Evolutionary conservation across 2,329 filamentous ascomycete genomes (phyloP).

Genomic region (Basipetospora chlamydospora): DNA sequence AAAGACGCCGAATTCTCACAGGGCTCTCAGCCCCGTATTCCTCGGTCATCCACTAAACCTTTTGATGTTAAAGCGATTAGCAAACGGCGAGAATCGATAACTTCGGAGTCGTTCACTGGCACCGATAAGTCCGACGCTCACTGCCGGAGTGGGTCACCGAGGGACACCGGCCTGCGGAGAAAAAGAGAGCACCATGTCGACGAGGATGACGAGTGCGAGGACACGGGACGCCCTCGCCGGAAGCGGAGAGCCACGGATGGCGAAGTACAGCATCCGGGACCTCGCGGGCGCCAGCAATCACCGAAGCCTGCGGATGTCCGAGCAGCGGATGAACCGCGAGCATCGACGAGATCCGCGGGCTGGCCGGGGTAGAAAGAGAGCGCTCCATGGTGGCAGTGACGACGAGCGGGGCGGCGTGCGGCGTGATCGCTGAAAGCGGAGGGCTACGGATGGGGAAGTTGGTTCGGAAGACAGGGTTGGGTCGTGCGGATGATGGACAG

Average conservation of each 20-base stretch:
- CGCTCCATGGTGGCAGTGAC: background rate
- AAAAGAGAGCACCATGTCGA: background rate
- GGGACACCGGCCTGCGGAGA: background rate
- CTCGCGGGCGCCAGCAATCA: no score
- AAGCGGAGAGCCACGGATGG: background rate
- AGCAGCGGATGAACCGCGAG: no score
- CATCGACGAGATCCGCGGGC: background rate
- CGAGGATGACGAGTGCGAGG: background rate
- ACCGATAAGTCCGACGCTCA: background rate
- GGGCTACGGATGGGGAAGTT: background rate
- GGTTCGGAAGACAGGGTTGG: background rate
- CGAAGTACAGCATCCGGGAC: no score
- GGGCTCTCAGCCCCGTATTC: background rate
- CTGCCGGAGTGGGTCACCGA: background rate
- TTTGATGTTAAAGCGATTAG: background rate
- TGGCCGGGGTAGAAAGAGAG: background rate
- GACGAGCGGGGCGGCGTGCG: background rate
- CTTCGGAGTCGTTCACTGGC: background rate
- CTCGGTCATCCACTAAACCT: background rate
- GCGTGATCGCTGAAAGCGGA: background rate
- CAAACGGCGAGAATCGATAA: background rate
- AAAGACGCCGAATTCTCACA: background rate
- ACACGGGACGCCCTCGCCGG: background rate
- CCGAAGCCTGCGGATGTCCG: no score
- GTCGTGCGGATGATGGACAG: no score